phyloP scores from a whole-genome alignment of 768 basidiomycete genomes.

The Terana coerulea region DNA sequence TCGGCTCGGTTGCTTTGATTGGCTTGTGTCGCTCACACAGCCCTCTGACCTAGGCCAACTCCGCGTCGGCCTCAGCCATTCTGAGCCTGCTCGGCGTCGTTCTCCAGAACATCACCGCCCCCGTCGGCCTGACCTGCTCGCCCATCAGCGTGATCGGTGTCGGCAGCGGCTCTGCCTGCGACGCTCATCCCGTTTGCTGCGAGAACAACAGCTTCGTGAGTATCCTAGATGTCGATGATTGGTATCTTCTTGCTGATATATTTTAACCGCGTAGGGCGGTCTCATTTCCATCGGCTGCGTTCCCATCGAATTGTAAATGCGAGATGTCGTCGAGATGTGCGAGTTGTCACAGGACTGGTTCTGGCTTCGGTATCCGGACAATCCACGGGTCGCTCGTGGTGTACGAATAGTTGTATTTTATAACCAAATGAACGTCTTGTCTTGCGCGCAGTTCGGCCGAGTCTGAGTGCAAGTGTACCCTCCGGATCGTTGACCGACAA shows the following conservation, averaged over 20 bases:
- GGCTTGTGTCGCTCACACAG: background rate
- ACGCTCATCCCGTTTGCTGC: slow-evolving; percentile 15
- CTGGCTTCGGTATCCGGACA: background rate
- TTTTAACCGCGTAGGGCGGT: background rate
- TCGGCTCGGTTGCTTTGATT: background rate
- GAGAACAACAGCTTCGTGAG: slow-evolving; percentile 14
- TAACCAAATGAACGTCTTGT: no score
- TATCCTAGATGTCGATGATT: background rate
- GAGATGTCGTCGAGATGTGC: background rate
- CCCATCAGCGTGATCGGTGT: slow-evolving; percentile 13
- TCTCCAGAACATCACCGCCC: slow-evolving; percentile 8
- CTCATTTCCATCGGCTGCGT: slow-evolving; percentile 14
- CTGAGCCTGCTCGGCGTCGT: slow-evolving; percentile 13
- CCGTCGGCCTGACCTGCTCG: slow-evolving; percentile 15
- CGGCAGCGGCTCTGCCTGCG: slow-evolving; percentile 13
- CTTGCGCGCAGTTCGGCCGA: no score
- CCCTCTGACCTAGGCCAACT: slow-evolving; percentile 1
- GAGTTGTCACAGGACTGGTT: background rate
- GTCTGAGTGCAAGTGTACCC: no score
- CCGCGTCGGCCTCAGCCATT: background rate
- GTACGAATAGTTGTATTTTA: no score
- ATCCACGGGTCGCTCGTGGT: no score
- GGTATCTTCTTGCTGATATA: background rate
- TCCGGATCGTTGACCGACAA: no score
- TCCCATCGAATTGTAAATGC: slow-evolving; percentile 2